Evolutionary conservation across 139 green algal species (phyloP), one percentile per base, ranked within the genome.

Genomic region (Chlamydomonas sphaeroides): DNA sequence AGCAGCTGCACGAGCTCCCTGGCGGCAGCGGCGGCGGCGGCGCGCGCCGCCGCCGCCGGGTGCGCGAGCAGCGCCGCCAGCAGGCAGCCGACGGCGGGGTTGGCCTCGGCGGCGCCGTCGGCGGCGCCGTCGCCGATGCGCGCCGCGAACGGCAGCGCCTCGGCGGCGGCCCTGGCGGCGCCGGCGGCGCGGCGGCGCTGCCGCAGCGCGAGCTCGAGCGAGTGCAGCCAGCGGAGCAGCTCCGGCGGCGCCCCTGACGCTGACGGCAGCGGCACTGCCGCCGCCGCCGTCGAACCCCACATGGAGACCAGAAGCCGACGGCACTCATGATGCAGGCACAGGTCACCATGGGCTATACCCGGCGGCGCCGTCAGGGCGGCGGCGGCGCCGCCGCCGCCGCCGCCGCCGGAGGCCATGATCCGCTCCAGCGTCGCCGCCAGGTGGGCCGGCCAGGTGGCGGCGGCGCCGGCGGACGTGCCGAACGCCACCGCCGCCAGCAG

Each of bases 1-100:
- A 79, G 62, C 10, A 86, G 63, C 65, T 76, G 79, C 30, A 86
- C 28, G 70, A 89, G 85, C 85, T 86, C 39, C 28, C 71, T 56
- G 6, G 78, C 71, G 11, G 79, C 70, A 1, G 65, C 36, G 1
- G 85, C 78, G 1, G 79, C 85, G 3, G 85, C 78, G 28, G n/a
- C 59, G 21, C 53, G 41, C 36, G 83, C 83, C 38, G 51, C 28
- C 56, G 74, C 38, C 11, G 62, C 28, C 53, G 74, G 65, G 66
- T 87, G 83, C 39, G 65, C 83, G 26, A 87, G 73, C 51, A 87
- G 83, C 36, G 72, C 67, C 25, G 65, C 53, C 32, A 84, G 26
- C 65, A 84, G 65, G 65, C 70, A 68, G 7, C 38, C 65, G n/a
- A 75, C 32, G 3, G 65, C 67, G 48, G 73, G 66, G 38, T 63